These are phyloP conservation scores for Neonectria hederae DNA, from an alignment of 2,329 filamentous ascomycete species.

Conservation along the genomic window DNA sequence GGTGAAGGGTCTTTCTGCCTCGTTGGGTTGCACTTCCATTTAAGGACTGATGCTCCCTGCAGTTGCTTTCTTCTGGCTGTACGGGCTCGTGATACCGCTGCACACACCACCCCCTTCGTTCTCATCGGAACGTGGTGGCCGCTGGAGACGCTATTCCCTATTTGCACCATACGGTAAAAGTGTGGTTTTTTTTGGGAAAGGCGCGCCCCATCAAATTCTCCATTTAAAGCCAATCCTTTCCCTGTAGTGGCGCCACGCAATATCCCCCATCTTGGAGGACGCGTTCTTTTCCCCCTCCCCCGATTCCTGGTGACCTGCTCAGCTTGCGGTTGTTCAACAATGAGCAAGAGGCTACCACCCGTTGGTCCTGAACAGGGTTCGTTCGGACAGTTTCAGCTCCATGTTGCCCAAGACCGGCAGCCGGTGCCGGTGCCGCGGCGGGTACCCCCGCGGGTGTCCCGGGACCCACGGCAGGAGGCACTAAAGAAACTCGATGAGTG, in stretches of 20 bases:
- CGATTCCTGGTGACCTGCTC: not conserved
- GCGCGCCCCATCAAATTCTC: not conserved
- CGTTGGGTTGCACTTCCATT: no score
- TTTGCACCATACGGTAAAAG: no score
- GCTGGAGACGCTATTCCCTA: not conserved
- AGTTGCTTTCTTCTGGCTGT: no score
- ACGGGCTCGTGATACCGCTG: no score
- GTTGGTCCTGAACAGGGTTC: not conserved
- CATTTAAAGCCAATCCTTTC: not conserved
- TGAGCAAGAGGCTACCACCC: not conserved
- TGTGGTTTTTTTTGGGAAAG: no score
- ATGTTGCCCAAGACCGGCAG: not conserved
- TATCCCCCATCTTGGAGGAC: not conserved
- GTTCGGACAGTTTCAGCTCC: not conserved
- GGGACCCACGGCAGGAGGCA: not conserved
- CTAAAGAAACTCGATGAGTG: not conserved
- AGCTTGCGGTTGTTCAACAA: not conserved
- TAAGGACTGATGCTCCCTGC: no score
- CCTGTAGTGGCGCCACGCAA: no score
- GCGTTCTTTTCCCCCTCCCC: not conserved
- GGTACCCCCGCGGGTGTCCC: no score
- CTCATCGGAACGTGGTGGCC: not conserved
- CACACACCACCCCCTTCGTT: no score
- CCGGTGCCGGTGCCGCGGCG: not conserved
- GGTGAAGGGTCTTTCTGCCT: no score